phyloP scores from a whole-genome alignment of 2,329 filamentous ascomycete species.

The Juglanconis oblonga region DNA sequence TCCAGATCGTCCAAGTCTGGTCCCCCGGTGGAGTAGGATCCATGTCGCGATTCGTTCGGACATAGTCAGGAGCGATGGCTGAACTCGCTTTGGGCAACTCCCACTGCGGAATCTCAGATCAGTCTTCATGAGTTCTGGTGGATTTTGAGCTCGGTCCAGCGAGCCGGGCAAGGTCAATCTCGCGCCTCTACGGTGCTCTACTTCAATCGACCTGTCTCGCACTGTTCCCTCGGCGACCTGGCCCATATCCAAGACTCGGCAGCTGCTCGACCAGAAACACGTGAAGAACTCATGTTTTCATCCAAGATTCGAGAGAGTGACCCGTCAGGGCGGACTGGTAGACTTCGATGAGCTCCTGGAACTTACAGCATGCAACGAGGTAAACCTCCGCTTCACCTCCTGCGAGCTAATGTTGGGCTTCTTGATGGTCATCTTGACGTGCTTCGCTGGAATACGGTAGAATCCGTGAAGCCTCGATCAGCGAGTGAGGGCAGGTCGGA shows the following conservation, averaged over 20 bases:
- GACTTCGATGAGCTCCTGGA: not conserved
- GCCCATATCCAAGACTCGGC: too few species aligned
- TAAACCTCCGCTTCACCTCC: constrained; percentile 20
- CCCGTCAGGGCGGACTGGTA: not conserved
- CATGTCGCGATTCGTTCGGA: constrained; percentile 27
- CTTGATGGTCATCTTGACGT: not conserved
- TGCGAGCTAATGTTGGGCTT: constrained; percentile 1
- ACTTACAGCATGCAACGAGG: constrained; percentile 24
- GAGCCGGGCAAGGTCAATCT: not conserved
- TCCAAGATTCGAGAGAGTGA: too few species aligned
- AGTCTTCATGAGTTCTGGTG: not conserved
- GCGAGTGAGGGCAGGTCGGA: too few species aligned
- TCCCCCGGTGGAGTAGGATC: constrained; percentile 35
- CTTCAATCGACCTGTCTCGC: too few species aligned
- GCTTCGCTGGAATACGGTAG: not conserved
- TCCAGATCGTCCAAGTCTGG: constrained; percentile 36
- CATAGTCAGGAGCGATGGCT: constrained; percentile 8
- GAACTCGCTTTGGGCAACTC: constrained; percentile 9
- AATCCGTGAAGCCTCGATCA: not conserved
- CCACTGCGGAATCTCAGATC: not conserved
- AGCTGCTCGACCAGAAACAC: too few species aligned
- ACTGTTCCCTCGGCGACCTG: too few species aligned
- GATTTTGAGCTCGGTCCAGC: not conserved
- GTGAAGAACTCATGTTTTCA: too few species aligned
- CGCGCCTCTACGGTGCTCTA: too few species aligned